Conservation (phyloP, 257 asterid genomes). For the Solanum etuberosum region DNA sequence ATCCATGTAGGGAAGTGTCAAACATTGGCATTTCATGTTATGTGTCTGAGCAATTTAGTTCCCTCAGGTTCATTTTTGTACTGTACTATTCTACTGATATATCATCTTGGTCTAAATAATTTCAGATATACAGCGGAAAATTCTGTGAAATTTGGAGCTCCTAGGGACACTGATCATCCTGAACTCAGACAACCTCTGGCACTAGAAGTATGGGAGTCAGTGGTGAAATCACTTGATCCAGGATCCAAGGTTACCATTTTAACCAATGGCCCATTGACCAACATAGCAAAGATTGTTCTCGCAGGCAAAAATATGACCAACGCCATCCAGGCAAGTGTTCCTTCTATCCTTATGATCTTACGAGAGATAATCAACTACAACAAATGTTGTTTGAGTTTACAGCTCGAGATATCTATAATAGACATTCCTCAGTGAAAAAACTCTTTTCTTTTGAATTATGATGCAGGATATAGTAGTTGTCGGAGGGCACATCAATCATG, state of each 20-base stretch:
- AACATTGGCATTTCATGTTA: background rate
- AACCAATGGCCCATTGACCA: constrained; percentile 85
- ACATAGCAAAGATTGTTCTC: constrained; percentile 49
- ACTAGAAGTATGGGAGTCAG: constrained; percentile 57
- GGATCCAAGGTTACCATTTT: constrained; percentile 57
- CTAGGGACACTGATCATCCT: constrained; percentile 66
- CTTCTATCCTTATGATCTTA: background rate
- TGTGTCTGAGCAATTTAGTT: background rate
- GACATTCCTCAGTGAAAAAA: background rate
- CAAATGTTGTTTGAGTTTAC: background rate
- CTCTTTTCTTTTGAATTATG: background rate
- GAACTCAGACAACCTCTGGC: constrained; percentile 76
- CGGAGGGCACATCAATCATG: constrained; percentile 52
- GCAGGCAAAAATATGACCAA: constrained; percentile 31
- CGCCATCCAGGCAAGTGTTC: constrained; percentile 41
- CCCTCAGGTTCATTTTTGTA: background rate
- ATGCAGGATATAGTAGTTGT: constrained; percentile 58
- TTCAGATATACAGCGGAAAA: constrained; percentile 71
- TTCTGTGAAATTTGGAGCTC: constrained; percentile 59
- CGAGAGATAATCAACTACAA: background rate
- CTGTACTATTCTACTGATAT: background rate
- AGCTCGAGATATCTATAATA: background rate
- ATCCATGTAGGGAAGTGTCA: background rate
- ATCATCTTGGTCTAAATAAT: background rate
- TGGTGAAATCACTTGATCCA: constrained; percentile 33